Conservation (phyloP, 2,329 filamentous ascomycete genomes). For the Calonectria fujianensis region DNA sequence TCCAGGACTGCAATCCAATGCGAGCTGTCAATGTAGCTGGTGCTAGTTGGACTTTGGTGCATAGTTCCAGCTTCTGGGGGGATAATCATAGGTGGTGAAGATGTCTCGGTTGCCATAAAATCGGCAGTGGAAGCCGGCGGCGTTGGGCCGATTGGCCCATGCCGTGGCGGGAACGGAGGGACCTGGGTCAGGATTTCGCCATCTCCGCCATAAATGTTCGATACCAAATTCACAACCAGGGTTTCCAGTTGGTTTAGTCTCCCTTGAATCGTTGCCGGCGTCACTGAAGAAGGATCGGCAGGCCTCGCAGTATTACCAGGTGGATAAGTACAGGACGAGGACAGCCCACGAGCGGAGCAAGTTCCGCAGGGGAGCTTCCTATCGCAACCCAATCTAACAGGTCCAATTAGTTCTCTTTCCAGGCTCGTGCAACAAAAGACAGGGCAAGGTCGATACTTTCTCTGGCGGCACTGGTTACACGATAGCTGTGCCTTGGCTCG, state of each 20-base stretch:
- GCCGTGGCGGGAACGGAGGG: not conserved
- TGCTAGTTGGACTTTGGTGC: not conserved
- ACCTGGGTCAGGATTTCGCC: not conserved
- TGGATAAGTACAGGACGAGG: not conserved
- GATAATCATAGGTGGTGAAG: not conserved
- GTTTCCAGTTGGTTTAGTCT: not conserved
- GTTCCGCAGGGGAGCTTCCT: slow-evolving; percentile 13
- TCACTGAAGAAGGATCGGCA: not conserved
- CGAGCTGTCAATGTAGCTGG: not conserved
- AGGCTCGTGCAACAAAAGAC: not conserved
- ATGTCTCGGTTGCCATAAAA: not conserved
- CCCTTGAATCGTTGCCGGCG: slow-evolving; percentile 4
- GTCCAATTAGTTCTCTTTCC: not conserved
- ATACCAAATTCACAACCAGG: slow-evolving; percentile 3
- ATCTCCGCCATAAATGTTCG: not conserved
- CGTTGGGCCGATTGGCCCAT: not conserved
- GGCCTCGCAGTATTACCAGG: not conserved
- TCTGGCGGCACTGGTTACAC: not conserved
- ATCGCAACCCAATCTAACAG: not conserved
- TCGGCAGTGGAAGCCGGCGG: not conserved
- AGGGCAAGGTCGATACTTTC: not conserved
- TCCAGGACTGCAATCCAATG: slow-evolving; percentile 11
- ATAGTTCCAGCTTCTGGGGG: not conserved
- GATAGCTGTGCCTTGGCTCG: slow-evolving; percentile 1
- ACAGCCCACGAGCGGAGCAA: not conserved